Evolutionary conservation across 208 protist genomes (phyloP).

Genomic region (Crithidia fasciculata): DNA sequence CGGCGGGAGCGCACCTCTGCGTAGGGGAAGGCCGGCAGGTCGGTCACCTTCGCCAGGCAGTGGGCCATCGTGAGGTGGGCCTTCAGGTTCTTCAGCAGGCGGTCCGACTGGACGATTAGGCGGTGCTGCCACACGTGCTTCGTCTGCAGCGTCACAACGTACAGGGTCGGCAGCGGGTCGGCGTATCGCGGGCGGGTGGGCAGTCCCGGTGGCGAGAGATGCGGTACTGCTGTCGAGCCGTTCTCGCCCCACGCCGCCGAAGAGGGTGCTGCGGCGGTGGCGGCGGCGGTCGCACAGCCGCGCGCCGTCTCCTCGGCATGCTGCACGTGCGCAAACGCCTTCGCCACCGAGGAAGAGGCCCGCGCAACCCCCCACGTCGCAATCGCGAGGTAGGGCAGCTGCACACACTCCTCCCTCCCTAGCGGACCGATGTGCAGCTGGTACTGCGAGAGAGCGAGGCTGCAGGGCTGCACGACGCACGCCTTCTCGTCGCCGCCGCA

Average conservation of each 20-base stretch:
- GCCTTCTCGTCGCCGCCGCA: conserved; percentile 36
- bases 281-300: background rate
- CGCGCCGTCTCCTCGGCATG: conserved; percentile 21
- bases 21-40: conserved; percentile 60
- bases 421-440: conserved; percentile 32
- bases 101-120: conserved; percentile 37
- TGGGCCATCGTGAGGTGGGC: conserved; percentile 24
- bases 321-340: conserved; percentile 27
- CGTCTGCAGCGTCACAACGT: conserved; percentile 43
- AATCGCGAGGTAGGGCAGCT: conserved; percentile 64
- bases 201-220: conserved; percentile 4
- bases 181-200: conserved; percentile 20
- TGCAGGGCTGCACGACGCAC: conserved; percentile 41
- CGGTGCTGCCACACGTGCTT: conserved; percentile 53
- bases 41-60: conserved; percentile 28
- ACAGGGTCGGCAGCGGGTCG: conserved; percentile 22
- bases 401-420: conserved; percentile 25
- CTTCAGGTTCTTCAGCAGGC: conserved; percentile 37
- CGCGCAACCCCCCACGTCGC: conserved; percentile 44
- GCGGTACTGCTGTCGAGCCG: background rate
- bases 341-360: conserved; percentile 22
- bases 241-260: background rate
- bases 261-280: background rate
- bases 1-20: conserved; percentile 13
- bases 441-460: conserved; percentile 39